Evolutionary conservation across 176 grass and related monocot genomes (phyloP).

Genomic region (Phyllostachys edulis): DNA sequence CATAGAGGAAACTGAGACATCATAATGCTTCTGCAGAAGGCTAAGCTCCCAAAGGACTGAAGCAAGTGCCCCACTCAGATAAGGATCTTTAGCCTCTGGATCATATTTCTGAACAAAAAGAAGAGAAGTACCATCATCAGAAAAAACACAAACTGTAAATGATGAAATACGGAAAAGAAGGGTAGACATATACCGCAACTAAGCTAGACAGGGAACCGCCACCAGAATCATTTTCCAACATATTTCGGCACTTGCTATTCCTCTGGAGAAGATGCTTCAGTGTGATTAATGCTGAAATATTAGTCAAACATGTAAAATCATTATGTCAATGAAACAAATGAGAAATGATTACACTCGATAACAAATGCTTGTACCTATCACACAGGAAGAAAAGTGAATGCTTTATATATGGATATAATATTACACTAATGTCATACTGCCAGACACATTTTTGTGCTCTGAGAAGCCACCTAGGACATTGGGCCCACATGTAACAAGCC

Average conservation of each 20-base stretch:
- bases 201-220: constrained; percentile 86
- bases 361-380: background rate
- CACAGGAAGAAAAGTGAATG: background rate
- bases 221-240: constrained; percentile 95
- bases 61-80: constrained; percentile 87
- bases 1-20: constrained; percentile 63
- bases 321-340: background rate
- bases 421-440: background rate
- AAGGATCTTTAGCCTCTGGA: constrained; percentile 81
- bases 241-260: constrained; percentile 83
- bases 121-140: background rate
- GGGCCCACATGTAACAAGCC: background rate
- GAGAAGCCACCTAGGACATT: background rate
- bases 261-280: constrained; percentile 90
- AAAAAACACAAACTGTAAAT: constrained; percentile 8
- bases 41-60: constrained; percentile 95
- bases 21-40: constrained; percentile 84
- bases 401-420: background rate
- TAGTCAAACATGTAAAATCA: constrained; percentile 12
- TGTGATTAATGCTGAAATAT: constrained; percentile 72
- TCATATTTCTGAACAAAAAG: constrained; percentile 81
- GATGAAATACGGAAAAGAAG: constrained; percentile 9
- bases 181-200: constrained; percentile 56
- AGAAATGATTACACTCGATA: background rate
- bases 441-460: constrained; percentile 3